Evolutionary conservation across 2,329 filamentous ascomycete species (phyloP).

Genomic region (Pseudophaeomoniella oleicola): DNA sequence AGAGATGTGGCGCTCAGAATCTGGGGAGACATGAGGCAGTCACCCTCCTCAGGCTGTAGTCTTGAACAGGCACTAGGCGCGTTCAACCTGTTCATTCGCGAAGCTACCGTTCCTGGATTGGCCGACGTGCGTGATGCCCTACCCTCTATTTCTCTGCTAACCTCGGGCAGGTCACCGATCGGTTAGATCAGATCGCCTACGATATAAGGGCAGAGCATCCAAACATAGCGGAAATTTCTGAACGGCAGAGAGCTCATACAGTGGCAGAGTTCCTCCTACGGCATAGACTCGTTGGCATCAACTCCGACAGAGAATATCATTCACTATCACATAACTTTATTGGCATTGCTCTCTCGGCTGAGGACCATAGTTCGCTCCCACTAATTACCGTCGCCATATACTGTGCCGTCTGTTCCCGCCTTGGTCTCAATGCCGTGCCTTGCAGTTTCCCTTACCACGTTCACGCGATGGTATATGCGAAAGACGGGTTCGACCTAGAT

Average conservation of each 20-base stretch:
- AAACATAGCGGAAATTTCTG: slow-evolving; percentile 40
- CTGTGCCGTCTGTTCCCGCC: slow-evolving; percentile 58
- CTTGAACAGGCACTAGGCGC: slow-evolving; percentile 65
- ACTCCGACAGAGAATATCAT: slow-evolving; percentile 56
- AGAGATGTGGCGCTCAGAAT: slow-evolving; percentile 62
- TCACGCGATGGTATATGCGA: slow-evolving; percentile 59
- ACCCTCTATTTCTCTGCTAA: slow-evolving; percentile 2
- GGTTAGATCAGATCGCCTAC: slow-evolving; percentile 49
- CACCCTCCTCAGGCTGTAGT: slow-evolving; percentile 31
- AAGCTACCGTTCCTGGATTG: slow-evolving; percentile 44
- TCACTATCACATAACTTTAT: slow-evolving; percentile 79
- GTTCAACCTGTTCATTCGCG: slow-evolving; percentile 80
- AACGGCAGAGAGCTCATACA: slow-evolving; percentile 51
- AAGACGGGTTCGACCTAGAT: slow-evolving; percentile 46
- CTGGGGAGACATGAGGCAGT: slow-evolving; percentile 48
- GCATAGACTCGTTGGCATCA: slow-evolving; percentile 56
- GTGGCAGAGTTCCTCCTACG: slow-evolving; percentile 56
- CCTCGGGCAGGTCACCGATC: slow-evolving; percentile 37
- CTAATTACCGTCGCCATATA: slow-evolving; percentile 80
- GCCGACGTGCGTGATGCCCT: neutral
- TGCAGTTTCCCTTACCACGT: slow-evolving; percentile 78
- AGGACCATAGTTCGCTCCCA: slow-evolving; percentile 65
- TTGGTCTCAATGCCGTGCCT: slow-evolving; percentile 63
- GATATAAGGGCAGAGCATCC: slow-evolving; percentile 40
- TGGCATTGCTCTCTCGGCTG: slow-evolving; percentile 60